Conservation (phyloP, 2,329 filamentous ascomycete species). For the Scedosporium apiospermum region DNA sequence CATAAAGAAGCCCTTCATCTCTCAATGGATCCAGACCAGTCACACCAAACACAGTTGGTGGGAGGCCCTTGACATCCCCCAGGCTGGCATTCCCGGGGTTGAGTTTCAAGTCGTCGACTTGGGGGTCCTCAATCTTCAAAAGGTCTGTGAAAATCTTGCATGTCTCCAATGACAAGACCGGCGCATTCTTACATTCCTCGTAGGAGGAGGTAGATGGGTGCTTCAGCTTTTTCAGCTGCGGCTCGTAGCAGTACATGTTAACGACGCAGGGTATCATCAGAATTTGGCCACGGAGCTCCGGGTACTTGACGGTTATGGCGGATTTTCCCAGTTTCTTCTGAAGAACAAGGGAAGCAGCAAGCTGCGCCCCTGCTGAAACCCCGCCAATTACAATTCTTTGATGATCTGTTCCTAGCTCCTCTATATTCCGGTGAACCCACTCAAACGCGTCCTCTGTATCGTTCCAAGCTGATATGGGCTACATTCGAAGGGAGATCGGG, state of each 20-base stretch:
- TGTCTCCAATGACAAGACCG: slow-evolving; percentile 30
- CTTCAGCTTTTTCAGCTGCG: slow-evolving; percentile 24
- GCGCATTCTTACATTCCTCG: slow-evolving; percentile 35
- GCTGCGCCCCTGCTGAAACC: slow-evolving; percentile 34
- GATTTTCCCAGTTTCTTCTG: slow-evolving; percentile 25
- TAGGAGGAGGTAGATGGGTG: slow-evolving; percentile 32
- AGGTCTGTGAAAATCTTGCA: slow-evolving; percentile 22
- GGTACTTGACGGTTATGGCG: slow-evolving; percentile 9
- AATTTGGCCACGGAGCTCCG: slow-evolving; percentile 36
- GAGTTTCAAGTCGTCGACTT: slow-evolving; percentile 22
- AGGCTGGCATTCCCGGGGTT: slow-evolving; percentile 25
- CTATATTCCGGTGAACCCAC: slow-evolving; percentile 39
- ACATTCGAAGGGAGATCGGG: too few species aligned
- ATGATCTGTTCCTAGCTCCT: slow-evolving; percentile 26
- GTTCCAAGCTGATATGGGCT: slow-evolving; percentile 38
- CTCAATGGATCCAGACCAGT: slow-evolving; percentile 36
- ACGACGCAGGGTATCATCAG: slow-evolving; percentile 41
- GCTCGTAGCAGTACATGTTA: slow-evolving; percentile 15
- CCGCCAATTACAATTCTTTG: slow-evolving; percentile 34
- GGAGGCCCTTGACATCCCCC: slow-evolving; percentile 29
- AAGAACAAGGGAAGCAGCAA: slow-evolving; percentile 28
- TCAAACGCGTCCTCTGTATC: slow-evolving; percentile 44
- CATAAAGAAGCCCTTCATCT: slow-evolving; percentile 39
- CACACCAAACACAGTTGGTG: slow-evolving; percentile 33
- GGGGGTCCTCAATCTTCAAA: slow-evolving; percentile 15